phyloP scores from a whole-genome alignment of 2,329 filamentous ascomycete species.

The Colletotrichum sp. region DNA sequence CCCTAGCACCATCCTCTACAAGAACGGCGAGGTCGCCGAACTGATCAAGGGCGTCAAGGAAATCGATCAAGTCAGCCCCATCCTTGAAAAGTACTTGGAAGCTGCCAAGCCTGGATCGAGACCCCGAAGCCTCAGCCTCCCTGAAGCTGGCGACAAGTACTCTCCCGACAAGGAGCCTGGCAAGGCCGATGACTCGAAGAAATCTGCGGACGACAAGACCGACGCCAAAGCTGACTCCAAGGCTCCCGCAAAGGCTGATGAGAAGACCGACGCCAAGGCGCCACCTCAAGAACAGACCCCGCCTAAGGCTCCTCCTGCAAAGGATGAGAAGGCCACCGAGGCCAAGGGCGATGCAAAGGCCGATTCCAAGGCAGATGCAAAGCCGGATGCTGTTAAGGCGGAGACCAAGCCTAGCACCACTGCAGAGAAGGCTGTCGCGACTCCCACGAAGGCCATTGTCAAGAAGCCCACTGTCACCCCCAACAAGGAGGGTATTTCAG shows the following conservation, averaged over 20 bases:
- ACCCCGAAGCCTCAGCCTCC: conserved; percentile 70
- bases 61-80: conserved; percentile 68
- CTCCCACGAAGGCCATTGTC: conserved; percentile 42
- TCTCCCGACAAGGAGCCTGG: conserved; percentile 34
- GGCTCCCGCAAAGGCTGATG: conserved; percentile 27
- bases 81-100: conserved; percentile 80
- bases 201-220: conserved; percentile 23
- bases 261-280: conserved; percentile 34
- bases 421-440: conserved; percentile 20
- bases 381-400: conserved; percentile 24
- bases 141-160: conserved; percentile 70
- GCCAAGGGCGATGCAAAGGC: conserved; percentile 27
- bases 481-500: conserved; percentile 78
- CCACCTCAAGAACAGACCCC: conserved; percentile 24
- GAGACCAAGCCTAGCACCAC: conserved; percentile 24
- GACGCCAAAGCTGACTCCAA: conserved; percentile 23
- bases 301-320: conserved; percentile 11
- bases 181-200: conserved; percentile 29
- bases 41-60: conserved; percentile 70
- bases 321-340: conserved; percentile 31
- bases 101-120: conserved; percentile 81
- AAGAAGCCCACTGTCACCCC: conserved; percentile 62
- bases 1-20: conserved; percentile 81
- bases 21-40: conserved; percentile 74
- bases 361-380: conserved; percentile 29